Base-by-base conservation (phyloP, 1,284 basidiomycete genomes). In the Cutaneotrichosporon daszewskae region DNA sequence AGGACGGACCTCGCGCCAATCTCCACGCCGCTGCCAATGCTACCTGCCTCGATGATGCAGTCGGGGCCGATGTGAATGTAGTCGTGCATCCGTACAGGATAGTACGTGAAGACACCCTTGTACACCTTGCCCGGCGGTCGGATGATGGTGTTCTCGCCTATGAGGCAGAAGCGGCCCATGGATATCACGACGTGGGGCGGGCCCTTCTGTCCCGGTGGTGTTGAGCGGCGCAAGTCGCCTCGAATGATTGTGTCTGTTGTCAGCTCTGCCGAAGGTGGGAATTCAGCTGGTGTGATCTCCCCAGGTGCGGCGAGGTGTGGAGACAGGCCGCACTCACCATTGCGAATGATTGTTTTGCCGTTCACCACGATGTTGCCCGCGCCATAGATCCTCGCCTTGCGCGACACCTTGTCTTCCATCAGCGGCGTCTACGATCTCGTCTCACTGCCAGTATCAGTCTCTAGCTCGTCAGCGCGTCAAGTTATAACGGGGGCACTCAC, bases 281-380 rank as follows among this genome's bases (percentile, higher is more conserved):
- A 5, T 19, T 31, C 16, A 14, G 16, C 13, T 4, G n/a, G n/a
- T n/a, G n/a, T n/a, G n/a, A n/a, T n/a, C n/a, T n/a, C n/a, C n/a
- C n/a, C n/a, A n/a, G n/a, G 13, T 22, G 18, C 26, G n/a, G 24
- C n/a, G 4, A 37, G 5, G 23, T 24, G 19, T 26, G 24, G 20
- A 19, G 25, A 28, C 4, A 28, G 4, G 4, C 26, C 7, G 12
- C 26, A 8, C 26, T n/a, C n/a, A n/a, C n/a, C n/a, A n/a, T n/a
- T n/a, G n/a, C n/a, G 85, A 43, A 99, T 94, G 66, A 98, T 88
- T 5, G 89, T 94, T 73, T 97, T 97, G 31, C 94, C 95, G 26
- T 89, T 90, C 3, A 99, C 81, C 49, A 97, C 88, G 64, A 98
- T 98, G 66, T 97, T 96, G 64, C 90, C 85, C 7, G 91, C 88